These are phyloP conservation scores for Nicotiana otophora DNA, from an alignment of 257 asterid species.

Conservation along the genomic window DNA sequence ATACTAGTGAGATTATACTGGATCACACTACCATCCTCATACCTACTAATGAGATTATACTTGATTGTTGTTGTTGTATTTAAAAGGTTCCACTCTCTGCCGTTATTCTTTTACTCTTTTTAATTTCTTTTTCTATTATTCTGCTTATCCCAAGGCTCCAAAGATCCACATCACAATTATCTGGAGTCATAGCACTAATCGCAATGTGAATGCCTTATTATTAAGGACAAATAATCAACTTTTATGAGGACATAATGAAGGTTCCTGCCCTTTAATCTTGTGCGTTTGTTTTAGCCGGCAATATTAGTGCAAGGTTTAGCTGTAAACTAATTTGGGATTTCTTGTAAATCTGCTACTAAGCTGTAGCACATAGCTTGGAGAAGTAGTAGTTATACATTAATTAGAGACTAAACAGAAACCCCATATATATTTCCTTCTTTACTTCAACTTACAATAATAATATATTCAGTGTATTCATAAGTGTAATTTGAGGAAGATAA, in stretches of 20 bases:
- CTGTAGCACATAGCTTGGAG: not conserved
- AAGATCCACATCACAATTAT: too few species aligned
- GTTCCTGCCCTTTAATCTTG: not conserved
- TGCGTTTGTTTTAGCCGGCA: constrained; percentile 28
- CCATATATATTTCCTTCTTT: too few species aligned
- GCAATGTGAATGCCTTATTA: constrained; percentile 23
- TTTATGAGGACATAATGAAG: not conserved
- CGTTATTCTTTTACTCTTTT: not conserved
- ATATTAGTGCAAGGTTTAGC: constrained; percentile 20
- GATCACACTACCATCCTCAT: too few species aligned
- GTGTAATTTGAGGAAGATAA: too few species aligned
- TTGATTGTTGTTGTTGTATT: too few species aligned
- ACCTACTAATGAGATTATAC: too few species aligned
- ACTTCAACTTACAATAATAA: not conserved
- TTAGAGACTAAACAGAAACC: too few species aligned
- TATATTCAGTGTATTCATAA: not conserved
- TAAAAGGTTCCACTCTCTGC: constrained; percentile 23
- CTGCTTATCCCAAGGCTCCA: not conserved
- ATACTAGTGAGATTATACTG: too few species aligned
- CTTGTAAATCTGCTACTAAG: not conserved
- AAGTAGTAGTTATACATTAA: not conserved
- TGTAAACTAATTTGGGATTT: constrained; percentile 19
- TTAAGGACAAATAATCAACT: not conserved
- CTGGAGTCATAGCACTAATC: constrained; percentile 19
- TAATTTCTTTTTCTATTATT: not conserved